Evolutionary conservation across 805 yeast genomes (phyloP).

Genomic region (Sungouiozyma intestinalis): DNA sequence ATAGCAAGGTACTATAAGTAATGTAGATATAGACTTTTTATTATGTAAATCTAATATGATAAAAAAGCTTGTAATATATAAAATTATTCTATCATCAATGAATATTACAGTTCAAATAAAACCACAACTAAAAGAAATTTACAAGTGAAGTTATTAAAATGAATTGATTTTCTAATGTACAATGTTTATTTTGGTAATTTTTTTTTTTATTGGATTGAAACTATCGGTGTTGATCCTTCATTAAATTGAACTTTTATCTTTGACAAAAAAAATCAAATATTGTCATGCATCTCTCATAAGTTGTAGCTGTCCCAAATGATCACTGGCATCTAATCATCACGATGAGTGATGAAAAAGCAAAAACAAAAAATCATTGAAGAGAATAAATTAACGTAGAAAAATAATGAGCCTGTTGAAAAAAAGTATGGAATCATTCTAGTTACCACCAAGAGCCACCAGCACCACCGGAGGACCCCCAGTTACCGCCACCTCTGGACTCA

Average conservation of each 20-base stretch:
- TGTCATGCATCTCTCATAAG: background rate
- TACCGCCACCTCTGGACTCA: too few relatives aligned
- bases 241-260: background rate
- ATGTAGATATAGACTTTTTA: background rate
- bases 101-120: conserved; percentile 1
- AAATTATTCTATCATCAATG: background rate
- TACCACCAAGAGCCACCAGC: conserved; percentile 3
- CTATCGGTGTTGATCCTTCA: background rate
- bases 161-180: background rate
- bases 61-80: background rate
- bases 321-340: background rate
- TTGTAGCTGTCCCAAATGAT: background rate
- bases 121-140: conserved; percentile 2
- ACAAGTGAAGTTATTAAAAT: conserved; percentile 1
- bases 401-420: background rate
- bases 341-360: background rate
- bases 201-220: background rate
- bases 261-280: background rate
- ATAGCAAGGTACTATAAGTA: too few relatives aligned
- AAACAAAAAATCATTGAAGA: background rate
- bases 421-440: background rate
- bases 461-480: conserved; percentile 20
- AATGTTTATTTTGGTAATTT: background rate
- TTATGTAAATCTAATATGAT: background rate
- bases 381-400: conserved; percentile 1